Base-by-base conservation (phyloP, 83 land plant species). In the Picea mariana region DNA sequence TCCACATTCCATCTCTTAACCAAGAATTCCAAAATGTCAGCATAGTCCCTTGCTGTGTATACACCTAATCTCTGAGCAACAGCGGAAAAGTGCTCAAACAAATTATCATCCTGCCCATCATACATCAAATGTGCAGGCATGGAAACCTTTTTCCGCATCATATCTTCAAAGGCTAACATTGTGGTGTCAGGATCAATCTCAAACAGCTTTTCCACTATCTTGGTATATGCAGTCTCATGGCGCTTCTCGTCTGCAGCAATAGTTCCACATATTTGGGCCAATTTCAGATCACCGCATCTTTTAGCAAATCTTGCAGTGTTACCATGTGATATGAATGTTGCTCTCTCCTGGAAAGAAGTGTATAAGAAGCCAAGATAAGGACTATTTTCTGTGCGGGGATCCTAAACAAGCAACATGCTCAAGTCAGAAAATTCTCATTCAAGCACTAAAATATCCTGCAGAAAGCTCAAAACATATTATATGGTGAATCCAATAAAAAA, bases 181-280 rank as follows among this genome's bases (percentile, higher is more conserved):
- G 90, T 77, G 38, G 88, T 86, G 83, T 88, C 86, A 59, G 88
- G 88, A 40, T 88, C 90, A 62, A 88, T 60, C 82, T 88, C 90
- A 88, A 83, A 88, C 63, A 88, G 86, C 86, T 88, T 88, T 80
- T 86, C 88, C 42, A 86, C 88, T 15, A 88, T 88, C 79, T 88
- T 88, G n/a, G 85, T 88, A 47, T 88, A 88, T 58, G 90, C 90
- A 49, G 84, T 86, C 52, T 88, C 90, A 27, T 88, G 90, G 63
- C 90, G 90, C 78, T 83, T 88, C 81, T 90, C 90, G 81, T 90
- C 91, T 26, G 91, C 85, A 13, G 92, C 92, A 80, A 90, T 90
- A 6, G 69, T 83, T 24, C 92, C 92, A 64, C 92, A 90, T 26
- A 90, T 84, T 60, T 89, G 85, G 13, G 92, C 92, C 82, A 90